phyloP scores from a whole-genome alignment of 2,329 filamentous ascomycete species.

The Lizonia empirigonia region DNA sequence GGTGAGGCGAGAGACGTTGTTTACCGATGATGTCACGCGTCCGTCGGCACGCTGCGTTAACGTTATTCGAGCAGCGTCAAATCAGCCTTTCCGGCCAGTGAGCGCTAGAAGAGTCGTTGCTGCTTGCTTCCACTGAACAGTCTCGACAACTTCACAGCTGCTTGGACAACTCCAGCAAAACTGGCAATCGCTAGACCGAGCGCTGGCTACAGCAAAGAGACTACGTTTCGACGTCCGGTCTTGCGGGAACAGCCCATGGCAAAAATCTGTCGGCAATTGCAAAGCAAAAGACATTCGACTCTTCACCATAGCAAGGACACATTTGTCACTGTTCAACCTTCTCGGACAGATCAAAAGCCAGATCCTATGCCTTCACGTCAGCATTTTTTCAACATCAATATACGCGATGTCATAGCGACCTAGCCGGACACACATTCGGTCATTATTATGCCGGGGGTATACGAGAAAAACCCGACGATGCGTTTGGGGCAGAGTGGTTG shows the following conservation, averaged over 20 bases:
- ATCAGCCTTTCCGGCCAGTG: not conserved
- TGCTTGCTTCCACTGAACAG: too few relatives aligned
- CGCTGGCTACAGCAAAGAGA: too few relatives aligned
- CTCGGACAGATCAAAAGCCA: not conserved
- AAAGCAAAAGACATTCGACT: too few relatives aligned
- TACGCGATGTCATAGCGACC: not conserved
- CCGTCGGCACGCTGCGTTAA: too few relatives aligned
- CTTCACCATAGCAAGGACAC: not conserved
- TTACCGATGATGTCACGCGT: not conserved
- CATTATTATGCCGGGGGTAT: constrained; percentile 1
- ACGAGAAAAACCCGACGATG: not conserved
- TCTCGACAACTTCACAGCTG: too few relatives aligned
- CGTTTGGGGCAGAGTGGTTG: not conserved
- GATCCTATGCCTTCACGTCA: not conserved
- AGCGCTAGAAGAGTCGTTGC: not conserved
- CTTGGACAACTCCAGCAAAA: too few relatives aligned
- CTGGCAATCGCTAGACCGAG: too few relatives aligned
- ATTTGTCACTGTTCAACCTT: not conserved
- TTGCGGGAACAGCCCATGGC: too few relatives aligned
- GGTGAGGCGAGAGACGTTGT: not conserved
- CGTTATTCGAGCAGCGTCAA: too few relatives aligned
- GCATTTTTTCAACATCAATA: not conserved
- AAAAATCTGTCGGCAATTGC: too few relatives aligned
- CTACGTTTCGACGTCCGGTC: too few relatives aligned
- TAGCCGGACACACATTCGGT: constrained; percentile 1